phyloP scores from a whole-genome alignment of 2,329 filamentous ascomycete genomes.

The Huntiella moniliformis region DNA sequence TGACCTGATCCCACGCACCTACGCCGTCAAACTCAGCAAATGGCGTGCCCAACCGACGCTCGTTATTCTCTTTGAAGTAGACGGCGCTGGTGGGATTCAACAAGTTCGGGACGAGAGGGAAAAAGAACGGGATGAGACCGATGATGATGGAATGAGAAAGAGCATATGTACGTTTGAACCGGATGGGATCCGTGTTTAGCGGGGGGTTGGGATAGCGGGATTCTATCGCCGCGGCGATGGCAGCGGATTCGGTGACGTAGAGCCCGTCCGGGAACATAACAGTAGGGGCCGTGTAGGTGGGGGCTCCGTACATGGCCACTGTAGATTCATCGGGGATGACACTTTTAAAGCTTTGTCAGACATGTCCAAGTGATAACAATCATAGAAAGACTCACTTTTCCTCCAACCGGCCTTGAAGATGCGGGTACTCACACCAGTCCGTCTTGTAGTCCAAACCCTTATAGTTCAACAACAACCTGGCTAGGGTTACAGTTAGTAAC shows the following conservation, averaged over 20 bases:
- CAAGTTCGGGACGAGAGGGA: conserved; percentile 31
- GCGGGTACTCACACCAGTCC: conserved; percentile 50
- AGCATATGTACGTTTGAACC: conserved; percentile 25
- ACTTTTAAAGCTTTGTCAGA: conserved; percentile 14
- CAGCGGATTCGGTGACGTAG: conserved; percentile 44
- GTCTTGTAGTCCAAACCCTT: conserved; percentile 50
- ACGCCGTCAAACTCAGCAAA: conserved; percentile 33
- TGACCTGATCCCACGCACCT: conserved; percentile 27
- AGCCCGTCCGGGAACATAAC: conserved; percentile 35
- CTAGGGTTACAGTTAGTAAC: conserved; percentile 20
- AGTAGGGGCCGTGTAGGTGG: conserved; percentile 35
- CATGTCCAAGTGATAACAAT: neutral
- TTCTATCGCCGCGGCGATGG: conserved; percentile 42
- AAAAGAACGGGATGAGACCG: conserved; percentile 23
- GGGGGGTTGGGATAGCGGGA: conserved; percentile 36
- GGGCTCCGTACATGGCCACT: conserved; percentile 12
- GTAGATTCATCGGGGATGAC: conserved; percentile 22
- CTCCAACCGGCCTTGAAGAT: conserved; percentile 37
- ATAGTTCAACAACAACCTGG: conserved; percentile 46
- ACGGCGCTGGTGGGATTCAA: conserved; percentile 30
- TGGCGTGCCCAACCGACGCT: conserved; percentile 14
- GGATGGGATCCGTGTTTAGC: conserved; percentile 36
- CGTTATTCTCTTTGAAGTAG: conserved; percentile 20
- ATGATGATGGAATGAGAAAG: conserved; percentile 16
- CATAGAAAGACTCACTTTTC: conserved; percentile 25